Conservation (phyloP, 176 grass and related monocot genomes). For the Cenchrus fungigraminus region DNA sequence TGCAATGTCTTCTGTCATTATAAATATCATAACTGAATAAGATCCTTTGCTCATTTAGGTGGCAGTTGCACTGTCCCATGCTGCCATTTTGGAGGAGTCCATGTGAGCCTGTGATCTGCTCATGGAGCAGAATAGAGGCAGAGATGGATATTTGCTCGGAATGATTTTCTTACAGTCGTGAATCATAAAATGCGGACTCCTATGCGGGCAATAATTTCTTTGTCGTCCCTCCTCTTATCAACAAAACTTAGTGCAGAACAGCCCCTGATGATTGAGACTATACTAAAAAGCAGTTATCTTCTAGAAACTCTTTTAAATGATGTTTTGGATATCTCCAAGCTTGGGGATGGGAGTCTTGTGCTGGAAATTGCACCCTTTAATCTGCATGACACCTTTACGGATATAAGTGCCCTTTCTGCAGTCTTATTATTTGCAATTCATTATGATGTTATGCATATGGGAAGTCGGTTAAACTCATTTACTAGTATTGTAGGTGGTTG, state of each 20-base stretch:
- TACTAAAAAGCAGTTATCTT: slow-evolving; percentile 79
- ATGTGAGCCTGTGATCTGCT: slow-evolving; percentile 79
- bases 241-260: slow-evolving; percentile 82
- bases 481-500: slow-evolving; percentile 53
- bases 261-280: slow-evolving; percentile 79
- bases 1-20: slow-evolving; percentile 28
- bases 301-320: slow-evolving; percentile 83
- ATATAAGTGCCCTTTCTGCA: slow-evolving; percentile 52
- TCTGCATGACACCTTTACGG: slow-evolving; percentile 44
- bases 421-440: slow-evolving; percentile 30
- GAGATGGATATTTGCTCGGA: slow-evolving; percentile 91
- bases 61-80: slow-evolving; percentile 53
- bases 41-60: no score
- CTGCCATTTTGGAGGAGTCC: slow-evolving; percentile 94
- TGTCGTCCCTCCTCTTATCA: slow-evolving; percentile 86
- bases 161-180: slow-evolving; percentile 94
- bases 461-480: slow-evolving; percentile 25
- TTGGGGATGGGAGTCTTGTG: slow-evolving; percentile 71
- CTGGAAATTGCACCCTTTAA: slow-evolving; percentile 51
- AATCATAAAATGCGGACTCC: slow-evolving; percentile 94
- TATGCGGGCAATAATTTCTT: slow-evolving; percentile 73
- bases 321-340: slow-evolving; percentile 78
- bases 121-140: slow-evolving; percentile 93
- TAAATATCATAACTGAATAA: no score
- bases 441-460: slow-evolving; percentile 21